Evolutionary conservation across 106 monocot species (phyloP), one percentile per base, ranked within the genome.

Genomic region (Acanthochlamys bracteata): DNA sequence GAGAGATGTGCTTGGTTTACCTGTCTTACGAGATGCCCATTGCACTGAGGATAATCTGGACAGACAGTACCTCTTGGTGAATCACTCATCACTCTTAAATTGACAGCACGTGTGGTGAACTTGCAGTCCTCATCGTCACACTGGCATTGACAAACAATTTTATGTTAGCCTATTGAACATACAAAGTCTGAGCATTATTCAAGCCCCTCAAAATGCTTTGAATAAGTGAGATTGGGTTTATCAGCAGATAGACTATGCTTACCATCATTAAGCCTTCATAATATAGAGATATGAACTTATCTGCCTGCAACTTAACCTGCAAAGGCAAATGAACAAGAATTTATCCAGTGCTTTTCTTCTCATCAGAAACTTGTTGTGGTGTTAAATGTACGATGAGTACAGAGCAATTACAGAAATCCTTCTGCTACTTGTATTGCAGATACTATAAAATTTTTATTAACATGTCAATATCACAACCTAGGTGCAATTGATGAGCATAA

Each of bases 91-190:
- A 91, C 85, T 2, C 88, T 81, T 24, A 88, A 78, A 66, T 88
- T 96, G 53, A 83, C 39, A 51, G 39, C 45, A 3, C 82, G 68
- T 25, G 91, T 91, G 10, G 83, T 79, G 65, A 83, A 79, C 60
- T 85, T 85, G 73, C 96, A 96, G 46, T 76, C 61, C 74, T 96
- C 96, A 79, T 91, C 88, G 39, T 96, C 91, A 56, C 91, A 91
- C 88, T 96, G 70, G 15, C 20, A 58, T 40, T n/a, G 39, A 16
- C 22, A 63, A 60, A 7, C 41, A 55, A 60, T 15, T 4, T 24
- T 8, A 23, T 56, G n/a, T 54, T 10, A 63, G 40, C 41, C 41
- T 11, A 58, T 27, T n/a, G n/a, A n/a, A n/a, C n/a, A n/a, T n/a
- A n/a, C n/a, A n/a, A n/a, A n/a, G n/a, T n/a, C n/a, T n/a, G n/a